Percentiles rank a stretch among this genome's conserved stretches.
These are phyloP conservation scores for Podaxis sp. DNA, from an alignment of 768 basidiomycete species.

Conservation along the genomic window DNA sequence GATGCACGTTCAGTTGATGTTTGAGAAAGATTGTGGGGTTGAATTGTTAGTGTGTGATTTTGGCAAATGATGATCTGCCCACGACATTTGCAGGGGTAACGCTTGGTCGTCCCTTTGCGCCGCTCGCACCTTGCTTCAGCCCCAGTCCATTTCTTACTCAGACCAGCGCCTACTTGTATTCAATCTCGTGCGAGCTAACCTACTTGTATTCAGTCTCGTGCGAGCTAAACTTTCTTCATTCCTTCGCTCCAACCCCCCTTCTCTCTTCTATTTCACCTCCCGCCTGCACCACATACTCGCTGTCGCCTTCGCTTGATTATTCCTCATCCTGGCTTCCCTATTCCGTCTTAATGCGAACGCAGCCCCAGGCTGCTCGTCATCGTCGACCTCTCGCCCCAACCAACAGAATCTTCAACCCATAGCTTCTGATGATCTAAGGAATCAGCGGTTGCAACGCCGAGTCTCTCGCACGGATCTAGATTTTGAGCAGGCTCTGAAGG, in stretches of 20 bases:
- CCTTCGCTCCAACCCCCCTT: background rate
- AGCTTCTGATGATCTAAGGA: conserved; percentile 46
- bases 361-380: conserved; percentile 31
- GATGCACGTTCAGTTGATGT: background rate
- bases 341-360: conserved; percentile 51
- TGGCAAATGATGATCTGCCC: conserved; percentile 10
- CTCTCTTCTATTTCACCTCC: background rate
- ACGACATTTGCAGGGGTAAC: conserved; percentile 7
- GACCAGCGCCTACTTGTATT: conserved; percentile 3
- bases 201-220: conserved; percentile 1
- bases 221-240: background rate
- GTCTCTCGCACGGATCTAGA: conserved; percentile 75
- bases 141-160: background rate
- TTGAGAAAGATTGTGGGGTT: background rate
- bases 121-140: background rate
- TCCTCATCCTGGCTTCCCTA: conserved; percentile 64
- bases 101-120: background rate
- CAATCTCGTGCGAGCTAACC: conserved; percentile 3
- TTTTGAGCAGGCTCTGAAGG: conserved; percentile 75
- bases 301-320: conserved; percentile 1
- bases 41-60: conserved; percentile 2
- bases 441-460: conserved; percentile 43
- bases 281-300: background rate
- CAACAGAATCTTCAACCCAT: conserved; percentile 50
- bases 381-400: conserved; percentile 12